phyloP scores from a whole-genome alignment of 2,329 filamentous ascomycete species.

The Cladosporium phlei region DNA sequence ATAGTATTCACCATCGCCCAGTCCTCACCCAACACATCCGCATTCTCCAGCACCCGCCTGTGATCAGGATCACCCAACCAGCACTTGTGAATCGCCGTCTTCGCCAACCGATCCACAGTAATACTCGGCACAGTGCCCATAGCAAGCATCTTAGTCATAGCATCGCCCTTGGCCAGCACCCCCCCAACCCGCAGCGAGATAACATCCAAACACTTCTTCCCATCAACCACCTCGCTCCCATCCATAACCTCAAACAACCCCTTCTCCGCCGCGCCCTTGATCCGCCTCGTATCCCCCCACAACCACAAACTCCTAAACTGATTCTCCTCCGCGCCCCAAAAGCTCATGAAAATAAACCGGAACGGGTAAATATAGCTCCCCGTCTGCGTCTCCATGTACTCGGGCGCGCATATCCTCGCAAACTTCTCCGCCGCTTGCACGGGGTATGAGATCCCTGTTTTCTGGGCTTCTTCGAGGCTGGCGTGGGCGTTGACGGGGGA shows the following conservation, averaged over 20 bases:
- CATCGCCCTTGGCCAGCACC: conserved; percentile 29
- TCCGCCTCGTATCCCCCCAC: conserved; percentile 30
- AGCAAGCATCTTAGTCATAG: conserved; percentile 15
- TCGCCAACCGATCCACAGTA: conserved; percentile 31
- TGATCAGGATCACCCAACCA: conserved; percentile 28
- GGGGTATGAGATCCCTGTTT: conserved; percentile 30
- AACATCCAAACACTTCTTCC: conserved; percentile 32
- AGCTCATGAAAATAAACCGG: conserved; percentile 41
- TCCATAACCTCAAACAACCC: conserved; percentile 30
- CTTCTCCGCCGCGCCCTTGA: conserved; percentile 36
- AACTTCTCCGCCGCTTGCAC: conserved; percentile 31
- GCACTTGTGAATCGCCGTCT: conserved; percentile 25
- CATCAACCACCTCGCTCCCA: conserved; percentile 25
- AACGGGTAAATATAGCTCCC: conserved; percentile 30
- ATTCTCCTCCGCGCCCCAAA: conserved; percentile 37
- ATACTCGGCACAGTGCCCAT: conserved; percentile 22
- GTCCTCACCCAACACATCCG: conserved; percentile 32
- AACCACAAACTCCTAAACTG: conserved; percentile 36
- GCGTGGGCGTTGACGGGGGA: conserved; percentile 21
- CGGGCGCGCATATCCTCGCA: conserved; percentile 17
- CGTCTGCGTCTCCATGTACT: conserved; percentile 13
- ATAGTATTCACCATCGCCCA: conserved; percentile 33
- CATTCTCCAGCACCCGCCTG: conserved; percentile 34
- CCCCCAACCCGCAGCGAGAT: conserved; percentile 31
- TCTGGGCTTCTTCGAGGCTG: conserved; percentile 28